These are phyloP conservation scores for Phaeoacremonium minimum DNA, from an alignment of 2,329 filamentous ascomycete species.

Conservation along the genomic window DNA sequence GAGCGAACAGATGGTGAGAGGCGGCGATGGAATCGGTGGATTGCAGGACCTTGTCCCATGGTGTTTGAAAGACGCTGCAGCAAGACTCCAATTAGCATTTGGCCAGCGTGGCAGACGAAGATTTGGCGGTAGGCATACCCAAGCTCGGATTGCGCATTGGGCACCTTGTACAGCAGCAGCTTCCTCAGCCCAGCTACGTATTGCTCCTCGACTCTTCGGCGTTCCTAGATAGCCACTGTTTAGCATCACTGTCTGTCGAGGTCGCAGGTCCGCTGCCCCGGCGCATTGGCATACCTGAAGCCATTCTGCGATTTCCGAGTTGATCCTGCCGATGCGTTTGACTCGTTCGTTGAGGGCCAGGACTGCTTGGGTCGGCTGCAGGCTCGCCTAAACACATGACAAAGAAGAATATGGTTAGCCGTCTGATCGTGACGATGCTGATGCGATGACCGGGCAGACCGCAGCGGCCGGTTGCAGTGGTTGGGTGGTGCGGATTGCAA, in stretches of 20 bases:
- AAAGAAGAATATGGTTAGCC: conserved; percentile 9
- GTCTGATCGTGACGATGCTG: conserved; percentile 3
- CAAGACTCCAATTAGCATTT: conserved; percentile 2
- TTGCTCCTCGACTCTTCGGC: conserved; percentile 83
- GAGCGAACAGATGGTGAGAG: conserved; percentile 76
- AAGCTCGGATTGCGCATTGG: conserved; percentile 74
- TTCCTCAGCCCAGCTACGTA: conserved; percentile 81
- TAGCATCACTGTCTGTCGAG: conserved; percentile 40
- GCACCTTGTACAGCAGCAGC: conserved; percentile 69
- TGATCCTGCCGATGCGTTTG: conserved; percentile 79
- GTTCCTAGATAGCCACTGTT: no score
- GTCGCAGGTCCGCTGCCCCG: conserved; percentile 11
- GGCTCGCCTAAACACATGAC: conserved; percentile 56
- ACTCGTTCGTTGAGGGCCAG: conserved; percentile 81
- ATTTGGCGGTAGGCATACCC: conserved; percentile 58
- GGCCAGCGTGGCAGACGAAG: conserved; percentile 4
- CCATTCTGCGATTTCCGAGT: conserved; percentile 93
- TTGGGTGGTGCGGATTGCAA: conserved; percentile 6
- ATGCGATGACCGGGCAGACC: neutral
- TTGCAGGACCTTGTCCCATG: conserved; percentile 84
- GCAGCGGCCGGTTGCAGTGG: neutral
- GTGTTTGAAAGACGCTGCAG: conserved; percentile 76
- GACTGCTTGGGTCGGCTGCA: conserved; percentile 80
- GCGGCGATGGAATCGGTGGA: conserved; percentile 77
- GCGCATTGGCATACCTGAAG: conserved; percentile 62